Evolutionary conservation across 805 yeast species (phyloP).

Genomic region (Clavispora santaluciae): DNA sequence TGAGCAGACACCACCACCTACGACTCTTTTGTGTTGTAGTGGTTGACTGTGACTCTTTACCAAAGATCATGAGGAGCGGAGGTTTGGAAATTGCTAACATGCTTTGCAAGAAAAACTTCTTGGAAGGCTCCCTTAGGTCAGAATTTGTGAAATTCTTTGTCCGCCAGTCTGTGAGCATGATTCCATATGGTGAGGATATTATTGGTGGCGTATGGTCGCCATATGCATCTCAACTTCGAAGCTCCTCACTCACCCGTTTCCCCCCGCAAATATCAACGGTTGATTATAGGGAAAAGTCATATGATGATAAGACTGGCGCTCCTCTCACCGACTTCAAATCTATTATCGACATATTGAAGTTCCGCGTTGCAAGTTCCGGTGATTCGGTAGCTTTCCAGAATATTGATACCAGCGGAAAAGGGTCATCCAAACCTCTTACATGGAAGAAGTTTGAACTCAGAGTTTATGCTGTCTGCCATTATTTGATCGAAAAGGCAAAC

Average conservation of each 20-base stretch:
- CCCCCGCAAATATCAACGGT: conserved; percentile 79
- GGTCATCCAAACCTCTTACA: conserved; percentile 35
- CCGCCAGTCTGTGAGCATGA: conserved; percentile 53
- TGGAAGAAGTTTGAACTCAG: conserved; percentile 83
- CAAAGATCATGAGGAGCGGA: conserved; percentile 79
- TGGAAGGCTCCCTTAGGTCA: conserved; percentile 74
- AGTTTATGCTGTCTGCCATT: conserved; percentile 68
- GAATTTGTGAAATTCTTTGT: conserved; percentile 78
- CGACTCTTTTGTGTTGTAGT: conserved; percentile 78
- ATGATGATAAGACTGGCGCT: conserved; percentile 75
- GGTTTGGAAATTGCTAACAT: conserved; percentile 90
- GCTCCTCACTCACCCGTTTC: conserved; percentile 52
- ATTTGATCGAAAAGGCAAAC: conserved; percentile 62
- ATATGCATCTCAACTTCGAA: conserved; percentile 64
- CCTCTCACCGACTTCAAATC: conserved; percentile 68
- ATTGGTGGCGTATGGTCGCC: conserved; percentile 83
- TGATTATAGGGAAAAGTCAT: conserved; percentile 67
- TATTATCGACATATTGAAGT: conserved; percentile 69
- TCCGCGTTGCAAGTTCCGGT: conserved; percentile 68
- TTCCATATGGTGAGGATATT: conserved; percentile 72
- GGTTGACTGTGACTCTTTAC: conserved; percentile 74
- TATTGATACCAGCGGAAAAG: conserved; percentile 32
- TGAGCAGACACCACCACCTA: conserved; percentile 55
- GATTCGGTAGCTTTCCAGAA: conserved; percentile 74
- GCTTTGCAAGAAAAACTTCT: conserved; percentile 71